phyloP scores from a whole-genome alignment of 306 rosid species.

The Begonia fuchsioides region DNA sequence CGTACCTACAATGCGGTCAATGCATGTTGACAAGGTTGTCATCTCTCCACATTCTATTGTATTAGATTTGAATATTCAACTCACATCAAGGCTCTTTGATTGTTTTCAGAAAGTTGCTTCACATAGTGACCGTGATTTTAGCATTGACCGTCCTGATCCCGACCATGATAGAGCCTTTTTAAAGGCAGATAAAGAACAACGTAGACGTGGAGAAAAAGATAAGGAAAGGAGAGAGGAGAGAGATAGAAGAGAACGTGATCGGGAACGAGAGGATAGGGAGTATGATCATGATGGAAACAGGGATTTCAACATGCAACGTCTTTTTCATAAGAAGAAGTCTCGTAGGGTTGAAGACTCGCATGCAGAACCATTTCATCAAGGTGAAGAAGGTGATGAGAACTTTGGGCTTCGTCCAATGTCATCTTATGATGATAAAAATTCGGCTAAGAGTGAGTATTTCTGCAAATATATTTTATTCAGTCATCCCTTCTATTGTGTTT shows the following conservation, averaged over 20 bases:
- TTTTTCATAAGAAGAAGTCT: slow-evolving; percentile 48
- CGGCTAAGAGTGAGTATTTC: slow-evolving; percentile 59
- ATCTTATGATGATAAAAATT: slow-evolving; percentile 54
- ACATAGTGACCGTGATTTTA: slow-evolving; percentile 61
- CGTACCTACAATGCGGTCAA: slow-evolving; percentile 53
- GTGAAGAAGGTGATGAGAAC: slow-evolving; percentile 57
- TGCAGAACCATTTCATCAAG: slow-evolving; percentile 54
- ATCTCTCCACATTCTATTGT: slow-evolving; percentile 5
- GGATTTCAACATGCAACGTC: slow-evolving; percentile 44
- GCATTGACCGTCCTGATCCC: slow-evolving; percentile 79
- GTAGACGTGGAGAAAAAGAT: slow-evolving; percentile 67
- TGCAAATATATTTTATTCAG: no score
- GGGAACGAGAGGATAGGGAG: slow-evolving; percentile 62
- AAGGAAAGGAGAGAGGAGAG: slow-evolving; percentile 72
- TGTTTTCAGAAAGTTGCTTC: slow-evolving; percentile 61
- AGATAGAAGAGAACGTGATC: slow-evolving; percentile 62
- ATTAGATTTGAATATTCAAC: neutral
- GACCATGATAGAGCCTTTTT: slow-evolving; percentile 56
- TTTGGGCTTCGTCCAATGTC: slow-evolving; percentile 50
- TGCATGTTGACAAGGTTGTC: slow-evolving; percentile 66
- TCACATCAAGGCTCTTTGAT: no score
- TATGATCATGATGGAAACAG: slow-evolving; percentile 61
- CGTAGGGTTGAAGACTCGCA: slow-evolving; percentile 55
- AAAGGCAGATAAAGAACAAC: slow-evolving; percentile 69
- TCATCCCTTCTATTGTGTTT: no score